Conservation (phyloP, 768 basidiomycete genomes). For the Amanita thiersii region DNA sequence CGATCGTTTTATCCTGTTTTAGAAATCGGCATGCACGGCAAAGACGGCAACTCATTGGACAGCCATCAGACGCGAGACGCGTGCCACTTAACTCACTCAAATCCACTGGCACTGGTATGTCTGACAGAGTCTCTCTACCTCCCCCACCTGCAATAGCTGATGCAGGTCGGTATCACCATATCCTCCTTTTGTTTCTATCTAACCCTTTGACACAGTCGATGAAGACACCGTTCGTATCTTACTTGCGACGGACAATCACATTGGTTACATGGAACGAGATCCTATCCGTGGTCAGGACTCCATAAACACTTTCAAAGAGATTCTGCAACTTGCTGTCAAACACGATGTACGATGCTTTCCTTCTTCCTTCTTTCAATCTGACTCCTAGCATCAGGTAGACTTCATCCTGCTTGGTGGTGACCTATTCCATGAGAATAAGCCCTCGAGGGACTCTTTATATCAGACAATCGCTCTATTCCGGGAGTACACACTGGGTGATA, state of each 20-base stretch:
- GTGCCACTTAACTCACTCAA: background rate
- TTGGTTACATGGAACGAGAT: constrained; percentile 92
- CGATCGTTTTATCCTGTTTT: too few species aligned
- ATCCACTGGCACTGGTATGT: background rate
- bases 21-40: too few species aligned
- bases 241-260: constrained; percentile 93
- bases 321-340: constrained; percentile 85
- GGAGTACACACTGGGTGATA: constrained; percentile 84
- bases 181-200: background rate
- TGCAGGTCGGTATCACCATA: constrained; percentile 15
- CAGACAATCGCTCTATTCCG: constrained; percentile 83
- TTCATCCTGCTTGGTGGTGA: constrained; percentile 94
- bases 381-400: constrained; percentile 62
- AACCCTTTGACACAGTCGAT: constrained; percentile 26
- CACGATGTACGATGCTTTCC: constrained; percentile 52
- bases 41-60: background rate
- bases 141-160: constrained; percentile 7
- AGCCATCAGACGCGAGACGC: constrained; percentile 3
- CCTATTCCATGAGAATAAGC: constrained; percentile 96
- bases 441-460: constrained; percentile 84
- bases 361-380: constrained; percentile 1
- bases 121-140: constrained; percentile 4
- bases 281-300: constrained; percentile 92
- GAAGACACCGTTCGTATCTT: constrained; percentile 75
- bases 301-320: constrained; percentile 91